Evolutionary conservation across 2,329 filamentous ascomycete species (phyloP).

Genomic region (Epichloe bromicola): DNA sequence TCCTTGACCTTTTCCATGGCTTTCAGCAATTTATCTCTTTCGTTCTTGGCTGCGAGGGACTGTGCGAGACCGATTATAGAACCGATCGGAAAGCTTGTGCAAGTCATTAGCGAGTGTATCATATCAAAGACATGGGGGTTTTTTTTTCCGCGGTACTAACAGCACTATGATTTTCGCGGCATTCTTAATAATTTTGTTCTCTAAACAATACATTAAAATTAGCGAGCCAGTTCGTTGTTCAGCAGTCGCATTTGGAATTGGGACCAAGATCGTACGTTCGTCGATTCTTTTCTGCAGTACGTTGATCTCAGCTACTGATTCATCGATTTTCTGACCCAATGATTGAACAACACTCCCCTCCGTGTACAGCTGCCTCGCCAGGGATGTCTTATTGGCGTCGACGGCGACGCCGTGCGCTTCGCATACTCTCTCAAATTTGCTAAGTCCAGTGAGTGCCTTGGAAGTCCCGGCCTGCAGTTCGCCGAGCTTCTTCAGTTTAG

Average conservation of each 20-base stretch:
- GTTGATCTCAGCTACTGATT: neutral
- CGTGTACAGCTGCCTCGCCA: no score
- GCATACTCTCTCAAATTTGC: neutral
- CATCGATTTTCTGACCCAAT: no score
- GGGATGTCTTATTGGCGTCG: accelerated
- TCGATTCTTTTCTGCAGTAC: neutral
- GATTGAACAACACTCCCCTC: no score
- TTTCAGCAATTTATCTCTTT: neutral
- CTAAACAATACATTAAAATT: neutral
- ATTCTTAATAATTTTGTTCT: neutral
- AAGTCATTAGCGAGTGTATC: neutral
- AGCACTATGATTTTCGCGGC: neutral
- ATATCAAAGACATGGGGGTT: neutral
- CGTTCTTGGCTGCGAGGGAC: neutral
- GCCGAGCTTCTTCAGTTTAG: neutral
- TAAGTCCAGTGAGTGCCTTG: neutral
- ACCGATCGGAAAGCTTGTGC: neutral
- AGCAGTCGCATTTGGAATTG: neutral
- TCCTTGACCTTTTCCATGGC: neutral
- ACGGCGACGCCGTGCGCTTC: neutral
- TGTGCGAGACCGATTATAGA: no score
- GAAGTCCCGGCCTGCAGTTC: neutral
- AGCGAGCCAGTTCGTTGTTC: neutral
- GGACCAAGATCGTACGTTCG: neutral
- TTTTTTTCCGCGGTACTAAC: neutral